Evolutionary conservation across 2,329 filamentous ascomycete species (phyloP).

Genomic region (Alternaria ethzedia): DNA sequence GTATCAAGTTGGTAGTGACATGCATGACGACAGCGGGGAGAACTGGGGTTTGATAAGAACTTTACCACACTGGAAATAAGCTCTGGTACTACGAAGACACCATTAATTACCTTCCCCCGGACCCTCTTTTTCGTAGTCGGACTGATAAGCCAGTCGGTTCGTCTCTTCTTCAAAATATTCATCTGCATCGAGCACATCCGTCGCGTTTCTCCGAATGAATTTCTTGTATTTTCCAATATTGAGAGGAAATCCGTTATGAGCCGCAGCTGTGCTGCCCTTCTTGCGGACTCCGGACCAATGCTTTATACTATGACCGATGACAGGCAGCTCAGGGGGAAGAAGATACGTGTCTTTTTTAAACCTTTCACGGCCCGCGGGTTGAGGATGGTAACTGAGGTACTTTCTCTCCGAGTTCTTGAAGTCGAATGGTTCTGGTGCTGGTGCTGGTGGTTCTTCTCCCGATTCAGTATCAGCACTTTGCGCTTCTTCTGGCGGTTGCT

Average conservation of each 20-base stretch:
- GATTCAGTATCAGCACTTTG: background rate
- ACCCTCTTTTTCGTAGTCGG: background rate
- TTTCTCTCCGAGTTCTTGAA: background rate
- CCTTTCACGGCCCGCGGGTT: background rate
- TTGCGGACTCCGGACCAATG: slow-evolving; percentile 22
- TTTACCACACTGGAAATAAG: background rate
- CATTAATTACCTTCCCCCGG: background rate
- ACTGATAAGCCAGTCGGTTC: background rate
- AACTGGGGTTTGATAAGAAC: background rate
- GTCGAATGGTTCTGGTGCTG: background rate
- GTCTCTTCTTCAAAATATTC: background rate
- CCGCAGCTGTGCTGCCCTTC: slow-evolving; percentile 10
- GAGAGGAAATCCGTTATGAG: slow-evolving; percentile 18
- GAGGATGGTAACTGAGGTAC: background rate
- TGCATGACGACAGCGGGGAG: background rate
- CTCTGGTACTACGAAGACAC: too few relatives aligned
- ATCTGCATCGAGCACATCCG: background rate
- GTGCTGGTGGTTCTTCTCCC: background rate
- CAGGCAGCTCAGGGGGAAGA: slow-evolving; percentile 16
- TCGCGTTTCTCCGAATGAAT: background rate
- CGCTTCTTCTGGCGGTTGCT: background rate
- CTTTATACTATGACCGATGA: slow-evolving; percentile 18
- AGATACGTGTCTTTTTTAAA: slow-evolving; percentile 13
- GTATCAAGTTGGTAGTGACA: background rate
- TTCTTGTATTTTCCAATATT: slow-evolving; percentile 16